Evolutionary conservation across 345 rosid species (phyloP), one percentile per base, ranked within the genome.

Genomic region (Leavenworthia alabamica): DNA sequence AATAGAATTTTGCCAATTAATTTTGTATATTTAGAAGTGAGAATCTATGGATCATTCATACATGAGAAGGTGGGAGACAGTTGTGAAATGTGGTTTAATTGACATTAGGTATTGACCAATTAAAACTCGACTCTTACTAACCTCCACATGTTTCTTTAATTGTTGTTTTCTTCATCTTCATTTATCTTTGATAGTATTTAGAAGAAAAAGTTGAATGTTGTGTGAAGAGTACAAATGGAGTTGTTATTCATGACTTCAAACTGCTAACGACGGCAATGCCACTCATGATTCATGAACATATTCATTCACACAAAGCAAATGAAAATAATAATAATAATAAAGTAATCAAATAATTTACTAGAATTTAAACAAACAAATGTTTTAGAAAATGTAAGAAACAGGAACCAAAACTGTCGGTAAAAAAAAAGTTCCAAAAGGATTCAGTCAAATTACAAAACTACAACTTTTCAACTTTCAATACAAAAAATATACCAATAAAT

Each of bases 41-140:
- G 19, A 49, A 32, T 49, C 7, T 54, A 64, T 56, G 32, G 37
- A 70, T 46, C 56, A 45, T 62, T 39, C 37, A 40, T 49, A 57
- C 20, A 71, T 33, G n/a, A 71, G 70, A 71, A 63, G 26, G 70
- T 71, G 75, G 75, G 66, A 51, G 71, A 64, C 75, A 71, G 75
- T 71, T 64, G 75, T 71, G 71, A 64, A 66, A 31, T 33, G 61
- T 50, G 55, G 33, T 50, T 55, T 37, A 41, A 32, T 57, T 31
- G 63, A 70, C 45, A 56, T 63, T 31, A 40, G 14, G 40, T 56
- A 56, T 64, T 57, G 70, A 56, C 75, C 66, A 64, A 64, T 71
- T 33, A 42, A 57, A 71, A 56, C 66, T 50, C 43, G 65, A 71
- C 70, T 57, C 75, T 37, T 70, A 39, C 37, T 62, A 47, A 70